Percentiles rank a stretch among this genome's conserved stretches.
Evolutionary conservation across 768 basidiomycete genomes (phyloP).

Genomic region (Collybia mongolica): DNA sequence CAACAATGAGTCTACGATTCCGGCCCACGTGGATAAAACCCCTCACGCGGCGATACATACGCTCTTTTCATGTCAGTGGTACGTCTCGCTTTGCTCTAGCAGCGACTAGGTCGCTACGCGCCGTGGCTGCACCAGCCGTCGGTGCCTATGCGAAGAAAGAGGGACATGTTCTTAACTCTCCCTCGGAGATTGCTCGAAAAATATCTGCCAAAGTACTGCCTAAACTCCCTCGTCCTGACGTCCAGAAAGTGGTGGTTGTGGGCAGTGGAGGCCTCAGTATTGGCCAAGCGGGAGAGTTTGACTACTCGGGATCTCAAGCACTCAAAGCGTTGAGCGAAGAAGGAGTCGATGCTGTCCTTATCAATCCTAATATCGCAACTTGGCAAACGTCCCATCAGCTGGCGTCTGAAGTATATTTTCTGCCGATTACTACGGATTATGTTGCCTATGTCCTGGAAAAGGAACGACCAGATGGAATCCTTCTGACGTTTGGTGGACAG

Average conservation of each 20-base stretch:
- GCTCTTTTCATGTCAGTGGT: conserved; percentile 51
- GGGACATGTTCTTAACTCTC: conserved; percentile 85
- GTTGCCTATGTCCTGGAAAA: conserved; percentile 99
- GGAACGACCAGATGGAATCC: conserved; percentile 95
- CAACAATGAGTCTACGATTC: conserved; percentile 43
- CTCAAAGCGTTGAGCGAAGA: conserved; percentile 97
- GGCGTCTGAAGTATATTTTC: conserved; percentile 95
- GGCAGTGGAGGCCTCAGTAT: conserved; percentile 96
- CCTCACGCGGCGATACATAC: conserved; percentile 31
- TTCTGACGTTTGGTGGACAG: conserved; percentile 98
- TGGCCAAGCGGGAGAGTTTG: conserved; percentile 99
- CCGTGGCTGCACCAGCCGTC: conserved; percentile 75
- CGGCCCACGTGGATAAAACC: conserved; percentile 34
- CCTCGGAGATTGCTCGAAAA: conserved; percentile 90
- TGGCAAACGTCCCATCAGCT: conserved; percentile 99
- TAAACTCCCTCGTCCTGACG: conserved; percentile 85
- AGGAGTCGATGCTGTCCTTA: conserved; percentile 90
- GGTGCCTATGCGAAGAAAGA: conserved; percentile 66
- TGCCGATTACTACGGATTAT: conserved; percentile 95
- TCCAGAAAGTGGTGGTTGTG: conserved; percentile 93
- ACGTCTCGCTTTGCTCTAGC: conserved; percentile 32
- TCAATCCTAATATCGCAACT: conserved; percentile 99
- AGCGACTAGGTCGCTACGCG: conserved; percentile 54
- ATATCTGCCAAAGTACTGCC: conserved; percentile 95
- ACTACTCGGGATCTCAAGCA: conserved; percentile 98